Conservation (phyloP, 371 early-diverging fungal genomes). For the Rhizomucor pusillus region DNA sequence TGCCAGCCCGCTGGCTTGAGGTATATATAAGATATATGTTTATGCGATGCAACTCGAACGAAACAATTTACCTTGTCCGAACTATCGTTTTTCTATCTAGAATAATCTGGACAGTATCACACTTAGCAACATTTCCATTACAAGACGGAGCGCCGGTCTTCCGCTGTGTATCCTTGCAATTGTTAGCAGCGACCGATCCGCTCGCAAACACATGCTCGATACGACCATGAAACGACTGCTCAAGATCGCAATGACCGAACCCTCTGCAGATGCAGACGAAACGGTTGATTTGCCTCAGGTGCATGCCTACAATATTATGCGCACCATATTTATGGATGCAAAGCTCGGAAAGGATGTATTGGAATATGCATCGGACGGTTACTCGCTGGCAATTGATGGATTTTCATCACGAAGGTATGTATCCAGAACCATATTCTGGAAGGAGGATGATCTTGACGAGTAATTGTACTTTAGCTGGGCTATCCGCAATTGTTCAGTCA, state of each 20-base stretch:
- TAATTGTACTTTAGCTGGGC: conserved; percentile 65
- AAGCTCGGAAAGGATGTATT: conserved; percentile 70
- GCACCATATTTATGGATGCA: conserved; percentile 81
- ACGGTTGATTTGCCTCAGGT: conserved; percentile 78
- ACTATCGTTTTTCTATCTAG: conserved; percentile 10
- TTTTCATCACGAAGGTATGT: conserved; percentile 74
- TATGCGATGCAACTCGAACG: background rate
- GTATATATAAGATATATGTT: conserved; percentile 23
- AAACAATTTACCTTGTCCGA: background rate
- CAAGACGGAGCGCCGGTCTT: conserved; percentile 90
- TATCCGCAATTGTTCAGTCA: conserved; percentile 91
- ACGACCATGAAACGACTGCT: conserved; percentile 69
- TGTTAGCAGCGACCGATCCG: conserved; percentile 69
- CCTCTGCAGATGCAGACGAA: conserved; percentile 53
- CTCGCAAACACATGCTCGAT: conserved; percentile 60
- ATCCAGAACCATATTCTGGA: no score
- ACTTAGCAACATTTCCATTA: conserved; percentile 77
- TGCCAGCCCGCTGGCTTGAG: conserved; percentile 69
- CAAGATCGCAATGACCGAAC: conserved; percentile 51
- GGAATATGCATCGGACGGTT: conserved; percentile 72
- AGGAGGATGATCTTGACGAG: no score
- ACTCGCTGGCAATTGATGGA: conserved; percentile 74
- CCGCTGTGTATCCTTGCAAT: conserved; percentile 88
- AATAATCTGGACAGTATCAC: conserved; percentile 48
- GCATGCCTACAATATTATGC: conserved; percentile 87